These are phyloP conservation scores for Aspergillus aculeatinus DNA, from an alignment of 2,329 filamentous ascomycete genomes.

Conservation along the genomic window DNA sequence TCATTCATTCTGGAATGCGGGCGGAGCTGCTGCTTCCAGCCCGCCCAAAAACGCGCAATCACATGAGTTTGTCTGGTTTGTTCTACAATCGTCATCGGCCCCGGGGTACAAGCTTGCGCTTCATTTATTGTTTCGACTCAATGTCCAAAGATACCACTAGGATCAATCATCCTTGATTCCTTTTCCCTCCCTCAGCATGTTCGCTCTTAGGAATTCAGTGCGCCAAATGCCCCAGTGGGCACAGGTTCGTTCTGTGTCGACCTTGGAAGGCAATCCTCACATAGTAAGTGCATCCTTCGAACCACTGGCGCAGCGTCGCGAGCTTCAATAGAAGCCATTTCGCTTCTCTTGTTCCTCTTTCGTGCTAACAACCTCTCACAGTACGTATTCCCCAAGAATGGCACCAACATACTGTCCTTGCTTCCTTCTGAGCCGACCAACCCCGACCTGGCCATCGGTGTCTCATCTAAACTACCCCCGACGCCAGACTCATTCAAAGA, in stretches of 20 bases:
- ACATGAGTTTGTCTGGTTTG: slow-evolving; percentile 36
- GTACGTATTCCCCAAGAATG: slow-evolving; percentile 50
- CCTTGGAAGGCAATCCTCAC: slow-evolving; percentile 39
- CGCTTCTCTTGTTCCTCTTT: background rate
- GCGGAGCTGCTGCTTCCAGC: background rate
- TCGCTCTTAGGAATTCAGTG: slow-evolving; percentile 20
- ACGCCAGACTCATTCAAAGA: slow-evolving; percentile 56
- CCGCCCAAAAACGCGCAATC: slow-evolving; percentile 22
- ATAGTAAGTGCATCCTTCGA: slow-evolving; percentile 33
- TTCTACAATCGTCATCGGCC: slow-evolving; percentile 14
- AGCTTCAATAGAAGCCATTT: too few species aligned
- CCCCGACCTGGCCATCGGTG: slow-evolving; percentile 55
- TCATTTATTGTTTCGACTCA: background rate
- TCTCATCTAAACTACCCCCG: slow-evolving; percentile 55
- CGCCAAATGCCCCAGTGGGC: slow-evolving; percentile 26
- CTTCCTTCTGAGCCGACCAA: slow-evolving; percentile 56
- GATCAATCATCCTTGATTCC: background rate
- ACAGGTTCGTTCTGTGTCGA: slow-evolving; percentile 35
- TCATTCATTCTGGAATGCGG: background rate
- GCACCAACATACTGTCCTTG: slow-evolving; percentile 54
- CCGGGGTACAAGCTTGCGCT: background rate
- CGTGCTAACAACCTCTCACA: slow-evolving; percentile 26
- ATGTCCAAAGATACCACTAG: background rate
- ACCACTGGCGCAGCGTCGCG: background rate
- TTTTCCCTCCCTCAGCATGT: slow-evolving; percentile 22